Percentiles rank a stretch among this genome's conserved stretches.
These are phyloP conservation scores for Aplosporella prunicola DNA, from an alignment of 2,329 filamentous ascomycete species.

Conservation along the genomic window DNA sequence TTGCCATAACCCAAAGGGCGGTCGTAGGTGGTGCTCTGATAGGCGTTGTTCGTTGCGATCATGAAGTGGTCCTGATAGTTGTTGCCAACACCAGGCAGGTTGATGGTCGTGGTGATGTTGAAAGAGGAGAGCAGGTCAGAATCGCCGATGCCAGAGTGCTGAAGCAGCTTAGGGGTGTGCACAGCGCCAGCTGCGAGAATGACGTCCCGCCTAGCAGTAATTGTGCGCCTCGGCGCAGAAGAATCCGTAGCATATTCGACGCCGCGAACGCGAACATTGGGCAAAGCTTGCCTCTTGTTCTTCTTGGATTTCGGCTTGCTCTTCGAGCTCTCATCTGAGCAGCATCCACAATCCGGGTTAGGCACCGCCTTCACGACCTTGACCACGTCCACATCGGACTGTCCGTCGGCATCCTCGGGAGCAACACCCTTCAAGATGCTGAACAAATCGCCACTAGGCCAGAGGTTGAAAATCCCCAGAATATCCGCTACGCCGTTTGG, in stretches of 20 bases:
- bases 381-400: conserved; percentile 14
- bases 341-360: conserved; percentile 13
- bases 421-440: conserved; percentile 3
- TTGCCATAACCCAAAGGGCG: background rate
- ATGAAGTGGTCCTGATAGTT: conserved; percentile 13
- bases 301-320: too few relatives aligned
- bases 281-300: conserved; percentile 5
- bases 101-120: conserved; percentile 16
- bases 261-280: conserved; percentile 4
- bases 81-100: conserved; percentile 15
- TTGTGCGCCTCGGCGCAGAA: conserved; percentile 12
- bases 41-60: background rate
- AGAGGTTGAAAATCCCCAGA: conserved; percentile 3
- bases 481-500: background rate
- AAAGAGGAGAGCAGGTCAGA: conserved; percentile 15
- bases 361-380: conserved; percentile 9
- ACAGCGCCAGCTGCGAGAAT: conserved; percentile 20
- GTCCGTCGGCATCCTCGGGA: background rate
- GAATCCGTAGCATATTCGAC: conserved; percentile 4
- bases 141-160: conserved; percentile 23
- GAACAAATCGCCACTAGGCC: background rate
- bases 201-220: conserved; percentile 17
- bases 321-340: conserved; percentile 1
- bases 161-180: conserved; percentile 21
- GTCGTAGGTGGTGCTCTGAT: conserved; percentile 4